Evolutionary conservation across 2,329 filamentous ascomycete species (phyloP).

Genomic region (Grosmannia clavigera): DNA sequence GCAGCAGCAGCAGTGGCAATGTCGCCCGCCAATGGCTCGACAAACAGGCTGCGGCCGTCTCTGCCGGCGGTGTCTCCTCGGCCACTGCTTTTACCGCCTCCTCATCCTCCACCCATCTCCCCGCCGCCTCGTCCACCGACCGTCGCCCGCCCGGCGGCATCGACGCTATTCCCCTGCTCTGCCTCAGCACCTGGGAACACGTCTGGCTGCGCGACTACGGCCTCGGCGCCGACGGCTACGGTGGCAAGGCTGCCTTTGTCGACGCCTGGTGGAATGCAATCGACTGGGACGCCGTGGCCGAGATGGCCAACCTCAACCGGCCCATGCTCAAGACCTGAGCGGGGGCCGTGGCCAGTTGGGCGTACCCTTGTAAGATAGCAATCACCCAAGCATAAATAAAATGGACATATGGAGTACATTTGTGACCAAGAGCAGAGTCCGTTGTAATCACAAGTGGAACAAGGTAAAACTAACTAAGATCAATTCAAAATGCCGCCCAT

Average conservation of each 20-base stretch:
- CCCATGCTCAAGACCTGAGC: conserved; percentile 10
- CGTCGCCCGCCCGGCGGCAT: conserved; percentile 51
- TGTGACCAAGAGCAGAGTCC: neutral
- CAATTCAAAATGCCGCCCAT: conserved; percentile 9
- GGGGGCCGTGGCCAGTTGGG: no score
- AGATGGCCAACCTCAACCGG: conserved; percentile 22
- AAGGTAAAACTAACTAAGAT: neutral
- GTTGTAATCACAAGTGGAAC: no score
- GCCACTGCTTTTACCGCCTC: neutral
- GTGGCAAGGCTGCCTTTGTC: conserved; percentile 64
- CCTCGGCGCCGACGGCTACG: conserved; percentile 40
- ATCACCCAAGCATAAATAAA: conserved; percentile 9
- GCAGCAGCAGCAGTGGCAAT: neutral
- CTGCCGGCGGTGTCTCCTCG: conserved; percentile 6
- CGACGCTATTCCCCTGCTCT: conserved; percentile 65
- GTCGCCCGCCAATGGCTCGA: conserved; percentile 26
- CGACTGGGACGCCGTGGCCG: conserved; percentile 66
- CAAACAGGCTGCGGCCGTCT: conserved; percentile 20
- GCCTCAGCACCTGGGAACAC: conserved; percentile 95
- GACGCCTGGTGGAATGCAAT: conserved; percentile 79
- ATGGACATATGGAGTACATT: neutral
- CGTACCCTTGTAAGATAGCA: conserved; percentile 9
- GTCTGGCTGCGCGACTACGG: conserved; percentile 77
- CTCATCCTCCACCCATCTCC: neutral
- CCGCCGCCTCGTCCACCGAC: conserved; percentile 8